Conservation (phyloP, 768 basidiomycete species). For the Russula brevipes region DNA sequence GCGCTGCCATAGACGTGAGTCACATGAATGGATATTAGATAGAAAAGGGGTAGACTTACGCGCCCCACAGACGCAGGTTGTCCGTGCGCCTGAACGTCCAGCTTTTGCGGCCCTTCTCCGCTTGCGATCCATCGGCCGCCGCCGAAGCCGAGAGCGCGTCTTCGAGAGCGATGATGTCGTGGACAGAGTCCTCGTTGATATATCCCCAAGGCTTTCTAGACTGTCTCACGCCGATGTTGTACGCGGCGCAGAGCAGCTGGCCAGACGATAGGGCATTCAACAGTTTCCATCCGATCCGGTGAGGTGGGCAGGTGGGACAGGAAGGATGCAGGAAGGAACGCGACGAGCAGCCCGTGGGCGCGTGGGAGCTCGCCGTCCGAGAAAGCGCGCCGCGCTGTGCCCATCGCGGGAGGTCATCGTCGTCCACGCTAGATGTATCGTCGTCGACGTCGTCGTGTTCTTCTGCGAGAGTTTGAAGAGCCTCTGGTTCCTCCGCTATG, state of each 20-base stretch:
- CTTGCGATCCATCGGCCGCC: slow-evolving; percentile 33
- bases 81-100: slow-evolving; percentile 87
- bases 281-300: slow-evolving; percentile 37
- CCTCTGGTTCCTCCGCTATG: slow-evolving; percentile 52
- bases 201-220: slow-evolving; percentile 87
- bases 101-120: slow-evolving; percentile 47
- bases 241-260: slow-evolving; percentile 72
- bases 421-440: slow-evolving; percentile 42
- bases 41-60: slow-evolving; percentile 44
- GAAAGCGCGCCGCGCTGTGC: slow-evolving; percentile 57
- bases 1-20: slow-evolving; percentile 42
- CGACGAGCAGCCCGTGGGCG: slow-evolving; percentile 52
- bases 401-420: slow-evolving; percentile 75
- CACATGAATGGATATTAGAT: background rate
- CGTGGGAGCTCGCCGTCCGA: slow-evolving; percentile 54
- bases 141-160: slow-evolving; percentile 36
- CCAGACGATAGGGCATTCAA: slow-evolving; percentile 64
- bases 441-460: slow-evolving; percentile 33
- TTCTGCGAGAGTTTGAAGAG: slow-evolving; percentile 45
- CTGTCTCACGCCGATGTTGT: slow-evolving; percentile 74
- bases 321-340: slow-evolving; percentile 57
- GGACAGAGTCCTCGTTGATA: slow-evolving; percentile 69
- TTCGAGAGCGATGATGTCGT: slow-evolving; percentile 71
- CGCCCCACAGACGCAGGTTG: slow-evolving; percentile 80
- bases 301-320: slow-evolving; percentile 34